These are phyloP conservation scores for Lachnellula suecica DNA, from an alignment of 2,329 filamentous ascomycete species.

Conservation along the genomic window DNA sequence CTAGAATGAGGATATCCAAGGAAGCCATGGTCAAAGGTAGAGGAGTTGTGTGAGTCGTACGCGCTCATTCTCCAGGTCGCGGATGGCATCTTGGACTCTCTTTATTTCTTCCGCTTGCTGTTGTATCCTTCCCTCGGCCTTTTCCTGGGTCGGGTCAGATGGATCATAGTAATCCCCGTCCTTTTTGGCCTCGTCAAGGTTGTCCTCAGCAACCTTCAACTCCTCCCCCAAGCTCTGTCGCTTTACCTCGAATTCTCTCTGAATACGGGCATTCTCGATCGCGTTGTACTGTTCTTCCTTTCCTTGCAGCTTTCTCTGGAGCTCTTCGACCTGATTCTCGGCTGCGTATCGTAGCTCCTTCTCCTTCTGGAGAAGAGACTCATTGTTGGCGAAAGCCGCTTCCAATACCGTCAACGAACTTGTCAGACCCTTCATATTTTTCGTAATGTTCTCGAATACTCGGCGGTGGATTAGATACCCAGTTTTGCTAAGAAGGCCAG, in stretches of 20 bases:
- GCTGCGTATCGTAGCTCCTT: not conserved
- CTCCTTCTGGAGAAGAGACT: not conserved
- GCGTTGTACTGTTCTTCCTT: not conserved
- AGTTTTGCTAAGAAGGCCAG: not conserved
- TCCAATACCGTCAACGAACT: not conserved
- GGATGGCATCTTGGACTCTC: not conserved
- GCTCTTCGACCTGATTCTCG: not conserved
- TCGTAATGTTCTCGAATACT: not conserved
- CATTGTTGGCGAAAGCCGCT: not conserved
- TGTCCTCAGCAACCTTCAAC: not conserved
- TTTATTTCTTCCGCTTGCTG: not conserved
- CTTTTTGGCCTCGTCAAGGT: not conserved
- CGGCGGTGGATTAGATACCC: not conserved
- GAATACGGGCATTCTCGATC: not conserved
- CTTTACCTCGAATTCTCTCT: not conserved
- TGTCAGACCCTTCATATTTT: not conserved
- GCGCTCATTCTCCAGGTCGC: slow-evolving; percentile 1
- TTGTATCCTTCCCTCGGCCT: not conserved
- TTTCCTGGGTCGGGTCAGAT: not conserved
- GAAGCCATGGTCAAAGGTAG: no score
- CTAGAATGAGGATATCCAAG: no score
- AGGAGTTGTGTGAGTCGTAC: not conserved
- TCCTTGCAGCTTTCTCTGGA: not conserved
- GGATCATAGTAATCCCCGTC: not conserved
- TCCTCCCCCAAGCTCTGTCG: not conserved